Evolutionary conservation across 129 eudicot species (phyloP).

Genomic region (Flaveria trinervia): DNA sequence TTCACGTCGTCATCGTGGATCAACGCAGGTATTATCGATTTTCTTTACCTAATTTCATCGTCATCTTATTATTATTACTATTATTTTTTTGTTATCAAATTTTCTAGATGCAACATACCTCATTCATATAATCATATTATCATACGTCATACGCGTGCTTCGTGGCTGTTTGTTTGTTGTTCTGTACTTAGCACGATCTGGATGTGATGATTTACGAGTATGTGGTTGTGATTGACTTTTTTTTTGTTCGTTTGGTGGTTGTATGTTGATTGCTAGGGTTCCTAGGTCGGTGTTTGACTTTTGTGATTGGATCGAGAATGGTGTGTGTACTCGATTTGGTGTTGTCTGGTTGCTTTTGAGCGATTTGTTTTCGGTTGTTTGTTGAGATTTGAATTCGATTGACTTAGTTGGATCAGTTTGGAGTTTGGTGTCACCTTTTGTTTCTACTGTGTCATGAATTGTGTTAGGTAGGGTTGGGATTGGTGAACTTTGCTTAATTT

Average conservation of each 20-base stretch:
- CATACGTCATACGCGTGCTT: not conserved
- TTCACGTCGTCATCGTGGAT: slow-evolving; percentile 23
- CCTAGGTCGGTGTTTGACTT: slow-evolving; percentile 35
- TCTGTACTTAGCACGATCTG: slow-evolving; percentile 25
- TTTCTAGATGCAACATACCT: slow-evolving; percentile 29
- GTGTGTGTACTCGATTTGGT: slow-evolving; percentile 12
- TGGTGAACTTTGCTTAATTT: too few relatives aligned
- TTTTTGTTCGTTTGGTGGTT: not conserved
- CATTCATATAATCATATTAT: slow-evolving; percentile 2
- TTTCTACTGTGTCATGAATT: slow-evolving; percentile 11
- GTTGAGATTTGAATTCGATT: not conserved
- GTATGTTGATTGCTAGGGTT: slow-evolving; percentile 30
- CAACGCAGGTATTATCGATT: slow-evolving; percentile 27
- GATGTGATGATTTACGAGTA: slow-evolving; percentile 15
- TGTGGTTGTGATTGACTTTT: not conserved
- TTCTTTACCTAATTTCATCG: slow-evolving; percentile 10
- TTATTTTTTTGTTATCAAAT: not conserved
- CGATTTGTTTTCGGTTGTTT: not conserved
- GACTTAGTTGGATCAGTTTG: slow-evolving; percentile 22
- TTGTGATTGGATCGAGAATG: slow-evolving; percentile 20
- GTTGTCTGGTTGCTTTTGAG: slow-evolving; percentile 5
- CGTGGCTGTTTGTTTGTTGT: not conserved
- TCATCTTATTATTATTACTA: not conserved
- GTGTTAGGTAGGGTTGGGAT: not conserved
- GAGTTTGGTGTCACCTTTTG: slow-evolving; percentile 19